Conservation (phyloP, 169 alveolate genomes). For the Plasmodium knowlesi region DNA sequence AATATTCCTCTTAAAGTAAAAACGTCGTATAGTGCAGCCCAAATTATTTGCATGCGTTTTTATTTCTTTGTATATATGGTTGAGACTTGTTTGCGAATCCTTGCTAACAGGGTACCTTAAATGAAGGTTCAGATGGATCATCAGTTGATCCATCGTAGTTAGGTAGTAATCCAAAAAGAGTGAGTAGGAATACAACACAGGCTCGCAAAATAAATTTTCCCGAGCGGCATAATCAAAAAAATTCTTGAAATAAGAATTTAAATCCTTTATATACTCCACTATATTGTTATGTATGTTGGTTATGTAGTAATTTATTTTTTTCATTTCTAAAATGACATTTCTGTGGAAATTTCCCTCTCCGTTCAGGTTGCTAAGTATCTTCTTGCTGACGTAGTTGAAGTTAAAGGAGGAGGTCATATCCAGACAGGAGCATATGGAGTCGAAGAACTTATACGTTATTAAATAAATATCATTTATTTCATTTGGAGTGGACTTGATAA, state of each 20-base stretch:
- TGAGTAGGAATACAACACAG: slow-evolving; percentile 10
- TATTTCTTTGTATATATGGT: not conserved
- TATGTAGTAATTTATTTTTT: not conserved
- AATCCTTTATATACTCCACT: slow-evolving; percentile 10
- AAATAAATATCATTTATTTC: slow-evolving; percentile 14
- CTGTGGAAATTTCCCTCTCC: not conserved
- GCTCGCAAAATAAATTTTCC: slow-evolving; percentile 6
- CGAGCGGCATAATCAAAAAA: not conserved
- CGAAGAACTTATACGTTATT: not conserved
- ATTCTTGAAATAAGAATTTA: not conserved
- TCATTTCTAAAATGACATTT: not conserved
- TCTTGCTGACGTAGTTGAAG: slow-evolving; percentile 8
- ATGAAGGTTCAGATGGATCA: not conserved
- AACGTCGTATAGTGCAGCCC: not conserved
- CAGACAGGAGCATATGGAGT: slow-evolving; percentile 1
- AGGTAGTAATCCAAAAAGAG: slow-evolving; percentile 36
- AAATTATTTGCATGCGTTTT: slow-evolving; percentile 7
- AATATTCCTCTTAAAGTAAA: slow-evolving; percentile 1
- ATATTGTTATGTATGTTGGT: not conserved
- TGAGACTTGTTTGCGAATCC: not conserved
- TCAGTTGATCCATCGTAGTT: not conserved
- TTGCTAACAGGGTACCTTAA: not conserved
- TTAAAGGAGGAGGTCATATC: not conserved
- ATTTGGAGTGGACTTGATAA: not conserved
- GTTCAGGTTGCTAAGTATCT: not conserved